These are phyloP conservation scores for Acanthamoeba sp. DNA, from an alignment of 208 protist genomes.

Conservation along the genomic window DNA sequence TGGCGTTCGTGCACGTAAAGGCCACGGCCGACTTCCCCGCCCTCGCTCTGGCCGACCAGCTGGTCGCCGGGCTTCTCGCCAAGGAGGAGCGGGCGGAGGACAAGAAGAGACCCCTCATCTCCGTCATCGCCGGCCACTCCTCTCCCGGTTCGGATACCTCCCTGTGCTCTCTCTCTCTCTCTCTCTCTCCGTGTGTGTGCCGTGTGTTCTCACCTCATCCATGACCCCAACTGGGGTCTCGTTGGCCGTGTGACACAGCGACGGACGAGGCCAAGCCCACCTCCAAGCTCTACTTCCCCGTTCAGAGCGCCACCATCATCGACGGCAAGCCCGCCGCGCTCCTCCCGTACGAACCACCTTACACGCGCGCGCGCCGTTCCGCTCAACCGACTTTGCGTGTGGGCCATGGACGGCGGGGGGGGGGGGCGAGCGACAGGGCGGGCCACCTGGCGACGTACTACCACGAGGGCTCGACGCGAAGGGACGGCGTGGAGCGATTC, in stretches of 20 bases:
- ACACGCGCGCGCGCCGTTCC: not conserved
- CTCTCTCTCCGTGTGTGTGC: not conserved
- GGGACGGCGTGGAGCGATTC: conserved; percentile 4
- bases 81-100: not conserved
- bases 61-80: not conserved
- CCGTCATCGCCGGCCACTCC: not conserved
- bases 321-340: not conserved
- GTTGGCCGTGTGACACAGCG: not conserved
- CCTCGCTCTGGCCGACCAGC: not conserved
- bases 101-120: not conserved
- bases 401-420: too few species aligned
- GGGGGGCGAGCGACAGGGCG: not conserved
- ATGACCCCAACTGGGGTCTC: too few species aligned
- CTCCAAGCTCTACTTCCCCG: not conserved
- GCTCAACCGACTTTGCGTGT: not conserved
- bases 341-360: not conserved
- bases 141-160: not conserved
- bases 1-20: not conserved
- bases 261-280: not conserved
- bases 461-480: conserved; percentile 33
- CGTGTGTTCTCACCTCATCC: too few species aligned
- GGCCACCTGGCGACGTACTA: conserved; percentile 28
- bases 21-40: not conserved
- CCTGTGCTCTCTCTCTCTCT: not conserved
- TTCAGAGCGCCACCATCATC: conserved; percentile 11